phyloP scores from a whole-genome alignment of 2,329 filamentous ascomycete genomes.

The Hymenoscyphus fraxineus region DNA sequence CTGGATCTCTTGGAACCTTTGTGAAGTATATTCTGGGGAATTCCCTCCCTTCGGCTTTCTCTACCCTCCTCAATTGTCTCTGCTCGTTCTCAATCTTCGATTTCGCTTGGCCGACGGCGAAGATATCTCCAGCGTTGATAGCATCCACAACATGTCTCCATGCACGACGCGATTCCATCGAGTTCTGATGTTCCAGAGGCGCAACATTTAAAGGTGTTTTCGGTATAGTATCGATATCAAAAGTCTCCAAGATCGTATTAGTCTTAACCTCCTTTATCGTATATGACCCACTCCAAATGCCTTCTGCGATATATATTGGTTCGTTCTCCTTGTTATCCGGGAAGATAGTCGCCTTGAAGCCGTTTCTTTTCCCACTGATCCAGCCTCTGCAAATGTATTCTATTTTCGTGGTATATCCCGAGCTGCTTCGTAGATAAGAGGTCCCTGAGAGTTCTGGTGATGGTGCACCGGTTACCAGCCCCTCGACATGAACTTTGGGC shows the following conservation, averaged over 20 bases:
- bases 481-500: conserved; percentile 86
- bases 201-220: conserved; percentile 67
- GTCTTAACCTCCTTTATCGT: conserved; percentile 65
- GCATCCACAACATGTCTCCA: conserved; percentile 81
- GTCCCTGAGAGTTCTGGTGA: conserved; percentile 85
- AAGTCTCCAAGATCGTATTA: conserved; percentile 51
- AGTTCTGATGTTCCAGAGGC: conserved; percentile 73
- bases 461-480: conserved; percentile 76
- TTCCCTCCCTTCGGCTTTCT: conserved; percentile 65
- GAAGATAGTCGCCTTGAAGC: conserved; percentile 72
- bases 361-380: conserved; percentile 93
- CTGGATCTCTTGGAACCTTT: conserved; percentile 41
- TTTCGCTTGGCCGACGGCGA: conserved; percentile 74
- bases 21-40: conserved; percentile 87
- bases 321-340: conserved; percentile 65
- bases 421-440: conserved; percentile 80
- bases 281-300: conserved; percentile 85
- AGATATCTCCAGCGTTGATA: conserved; percentile 79
- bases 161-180: conserved; percentile 80
- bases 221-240: conserved; percentile 52
- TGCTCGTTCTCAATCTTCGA: conserved; percentile 86
- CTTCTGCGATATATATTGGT: conserved; percentile 73
- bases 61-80: conserved; percentile 68
- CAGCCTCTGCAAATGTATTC: conserved; percentile 92
- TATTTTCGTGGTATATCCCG: conserved; percentile 81